These are phyloP conservation scores for Myriangium duriaei DNA, from an alignment of 2,329 filamentous ascomycete genomes.

Conservation along the genomic window DNA sequence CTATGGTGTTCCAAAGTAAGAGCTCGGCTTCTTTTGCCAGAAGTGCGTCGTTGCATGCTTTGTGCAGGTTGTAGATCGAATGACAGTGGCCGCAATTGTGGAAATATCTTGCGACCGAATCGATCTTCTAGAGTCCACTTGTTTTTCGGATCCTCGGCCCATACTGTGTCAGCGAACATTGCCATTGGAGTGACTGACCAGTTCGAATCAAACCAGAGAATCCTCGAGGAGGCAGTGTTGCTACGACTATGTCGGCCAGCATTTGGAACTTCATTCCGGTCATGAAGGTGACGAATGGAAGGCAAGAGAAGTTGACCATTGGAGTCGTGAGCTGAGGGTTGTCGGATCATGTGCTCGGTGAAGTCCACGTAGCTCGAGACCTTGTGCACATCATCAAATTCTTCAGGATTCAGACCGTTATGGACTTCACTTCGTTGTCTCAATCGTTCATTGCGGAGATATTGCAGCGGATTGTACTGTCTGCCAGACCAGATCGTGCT, in stretches of 20 bases:
- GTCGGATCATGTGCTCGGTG: conserved; percentile 46
- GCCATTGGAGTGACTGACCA: conserved; percentile 79
- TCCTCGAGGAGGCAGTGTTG: conserved; percentile 40
- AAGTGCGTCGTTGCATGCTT: background rate
- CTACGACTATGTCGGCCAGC: conserved; percentile 22
- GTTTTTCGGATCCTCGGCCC: conserved; percentile 73
- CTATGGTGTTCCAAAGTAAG: conserved; percentile 3
- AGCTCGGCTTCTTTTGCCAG: conserved; percentile 7
- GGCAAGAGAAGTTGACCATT: no score
- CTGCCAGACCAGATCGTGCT: conserved; percentile 45
- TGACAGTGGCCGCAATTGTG: conserved; percentile 20
- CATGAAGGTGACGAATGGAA: no score
- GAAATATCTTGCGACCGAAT: conserved; percentile 61
- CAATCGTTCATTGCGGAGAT: conserved; percentile 79
- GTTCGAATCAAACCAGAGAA: conserved; percentile 63
- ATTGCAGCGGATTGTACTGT: conserved; percentile 81
- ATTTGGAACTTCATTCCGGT: no score
- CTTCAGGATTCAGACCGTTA: conserved; percentile 62
- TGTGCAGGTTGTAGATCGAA: background rate
- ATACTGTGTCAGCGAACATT: conserved; percentile 78
- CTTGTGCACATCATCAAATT: conserved; percentile 60
- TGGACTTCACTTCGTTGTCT: conserved; percentile 63
- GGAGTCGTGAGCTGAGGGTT: no score
- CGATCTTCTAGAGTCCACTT: conserved; percentile 72
- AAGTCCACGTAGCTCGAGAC: conserved; percentile 69